Percentiles rank a stretch among this genome's conserved stretches.
These are phyloP conservation scores for Zoysia matrella DNA, from an alignment of 202 grass and related monocot genomes.

Conservation along the genomic window DNA sequence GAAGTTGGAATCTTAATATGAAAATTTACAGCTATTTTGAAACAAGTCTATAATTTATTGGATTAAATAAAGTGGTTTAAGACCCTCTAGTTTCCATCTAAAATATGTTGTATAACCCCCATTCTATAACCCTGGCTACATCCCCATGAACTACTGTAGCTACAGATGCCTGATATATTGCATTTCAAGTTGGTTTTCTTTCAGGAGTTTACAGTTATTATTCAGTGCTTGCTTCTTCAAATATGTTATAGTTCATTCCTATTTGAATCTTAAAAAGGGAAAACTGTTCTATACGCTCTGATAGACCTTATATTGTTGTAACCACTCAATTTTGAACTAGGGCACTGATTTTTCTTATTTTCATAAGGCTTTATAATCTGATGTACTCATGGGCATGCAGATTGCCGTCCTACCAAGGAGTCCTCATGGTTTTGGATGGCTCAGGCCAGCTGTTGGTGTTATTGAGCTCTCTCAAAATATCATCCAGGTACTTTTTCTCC, in stretches of 20 bases:
- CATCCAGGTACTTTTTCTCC: constrained; percentile 66
- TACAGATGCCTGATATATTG: no score
- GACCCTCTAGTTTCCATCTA: no score
- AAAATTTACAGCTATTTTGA: no score
- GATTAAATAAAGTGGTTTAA: no score
- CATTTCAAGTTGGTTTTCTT: no score
- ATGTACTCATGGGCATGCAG: constrained; percentile 46
- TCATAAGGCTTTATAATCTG: constrained; percentile 8
- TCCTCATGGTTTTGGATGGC: constrained; percentile 85
- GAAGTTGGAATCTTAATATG: no score
- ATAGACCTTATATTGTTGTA: neutral
- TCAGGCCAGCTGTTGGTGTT: constrained; percentile 85
- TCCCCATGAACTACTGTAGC: no score
- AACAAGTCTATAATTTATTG: no score
- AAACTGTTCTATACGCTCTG: neutral
- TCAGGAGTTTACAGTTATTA: no score
- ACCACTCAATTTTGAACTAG: neutral
- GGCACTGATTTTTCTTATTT: neutral
- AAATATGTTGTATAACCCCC: no score
- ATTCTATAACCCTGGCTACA: no score
- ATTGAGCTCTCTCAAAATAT: constrained; percentile 99
- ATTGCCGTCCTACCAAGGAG: constrained; percentile 90
- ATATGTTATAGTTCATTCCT: neutral
- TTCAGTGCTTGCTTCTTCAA: neutral
- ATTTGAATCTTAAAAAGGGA: neutral